Evolutionary conservation across 768 basidiomycete species (phyloP).

Genomic region (Russula vinacea): DNA sequence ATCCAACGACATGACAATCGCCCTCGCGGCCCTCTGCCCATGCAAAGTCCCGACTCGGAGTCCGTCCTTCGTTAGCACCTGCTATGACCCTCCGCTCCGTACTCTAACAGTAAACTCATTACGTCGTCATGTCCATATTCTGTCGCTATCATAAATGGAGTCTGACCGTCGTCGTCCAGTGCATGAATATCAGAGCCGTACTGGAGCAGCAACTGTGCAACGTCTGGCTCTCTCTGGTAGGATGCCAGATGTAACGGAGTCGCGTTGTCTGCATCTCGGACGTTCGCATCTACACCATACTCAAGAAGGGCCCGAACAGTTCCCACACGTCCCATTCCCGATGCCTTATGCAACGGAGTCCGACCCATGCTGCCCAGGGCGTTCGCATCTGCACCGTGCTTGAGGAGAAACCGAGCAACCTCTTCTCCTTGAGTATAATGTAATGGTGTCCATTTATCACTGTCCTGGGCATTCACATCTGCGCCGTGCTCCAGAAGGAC

Average conservation of each 20-base stretch:
- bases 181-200: not conserved
- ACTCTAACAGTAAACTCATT: not conserved
- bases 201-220: not conserved
- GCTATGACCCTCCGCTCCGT: not conserved
- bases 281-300: not conserved
- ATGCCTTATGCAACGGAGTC: too few species aligned
- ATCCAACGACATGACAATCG: not conserved
- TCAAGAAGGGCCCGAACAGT: not conserved
- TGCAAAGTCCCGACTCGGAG: not conserved
- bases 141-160: not conserved
- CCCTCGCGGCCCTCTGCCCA: too few species aligned
- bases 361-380: too few species aligned
- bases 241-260: constrained; percentile 3
- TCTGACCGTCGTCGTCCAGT: not conserved
- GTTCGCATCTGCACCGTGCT: too few species aligned
- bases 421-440: too few species aligned
- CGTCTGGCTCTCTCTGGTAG: too few species aligned
- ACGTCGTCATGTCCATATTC: not conserved
- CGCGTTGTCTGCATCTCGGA: not conserved
- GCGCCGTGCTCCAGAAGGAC: too few species aligned
- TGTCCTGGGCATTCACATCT: too few species aligned
- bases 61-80: not conserved
- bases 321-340: too few species aligned
- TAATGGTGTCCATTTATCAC: too few species aligned
- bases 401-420: too few species aligned